phyloP scores from a whole-genome alignment of 192 early-diverging fungal species.

The Backusella psychrophila region DNA sequence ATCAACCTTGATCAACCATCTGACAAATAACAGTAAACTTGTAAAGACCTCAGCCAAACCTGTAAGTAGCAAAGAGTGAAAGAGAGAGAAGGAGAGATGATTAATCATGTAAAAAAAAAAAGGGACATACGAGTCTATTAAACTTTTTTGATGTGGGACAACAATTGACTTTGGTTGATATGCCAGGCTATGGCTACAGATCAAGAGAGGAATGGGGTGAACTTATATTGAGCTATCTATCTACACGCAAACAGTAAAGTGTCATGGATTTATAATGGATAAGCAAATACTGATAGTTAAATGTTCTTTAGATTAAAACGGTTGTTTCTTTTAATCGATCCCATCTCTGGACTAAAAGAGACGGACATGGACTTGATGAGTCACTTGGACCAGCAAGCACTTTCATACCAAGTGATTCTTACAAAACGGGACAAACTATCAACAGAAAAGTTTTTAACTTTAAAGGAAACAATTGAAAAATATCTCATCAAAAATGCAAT shows the following conservation, averaged over 20 bases:
- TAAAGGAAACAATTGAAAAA: constrained; percentile 41
- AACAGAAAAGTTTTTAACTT: constrained; percentile 28
- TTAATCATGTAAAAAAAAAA: not conserved
- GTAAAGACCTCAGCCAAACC: constrained; percentile 55
- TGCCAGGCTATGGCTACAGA: constrained; percentile 57
- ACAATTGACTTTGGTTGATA: constrained; percentile 47
- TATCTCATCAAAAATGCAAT: constrained; percentile 42
- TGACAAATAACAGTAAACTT: constrained; percentile 44
- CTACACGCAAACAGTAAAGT: constrained; percentile 40
- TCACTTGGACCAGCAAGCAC: constrained; percentile 36
- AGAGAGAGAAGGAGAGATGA: not conserved
- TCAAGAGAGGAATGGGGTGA: constrained; percentile 53
- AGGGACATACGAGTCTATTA: constrained; percentile 54
- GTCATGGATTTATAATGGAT: not conserved
- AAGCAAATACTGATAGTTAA: not conserved
- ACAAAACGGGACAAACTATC: constrained; percentile 47
- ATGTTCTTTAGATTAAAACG: constrained; percentile 35
- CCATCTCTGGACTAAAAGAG: constrained; percentile 45
- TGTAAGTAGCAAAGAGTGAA: constrained; percentile 26
- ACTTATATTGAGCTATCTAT: constrained; percentile 44
- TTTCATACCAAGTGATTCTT: constrained; percentile 51
- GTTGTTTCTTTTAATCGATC: constrained; percentile 47
- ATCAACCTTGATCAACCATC: constrained; percentile 52
- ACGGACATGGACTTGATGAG: constrained; percentile 44
- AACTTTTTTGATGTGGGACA: constrained; percentile 53